These are phyloP conservation scores for Volvox reticuliferus DNA, from an alignment of 139 green algal genomes.

Conservation along the genomic window DNA sequence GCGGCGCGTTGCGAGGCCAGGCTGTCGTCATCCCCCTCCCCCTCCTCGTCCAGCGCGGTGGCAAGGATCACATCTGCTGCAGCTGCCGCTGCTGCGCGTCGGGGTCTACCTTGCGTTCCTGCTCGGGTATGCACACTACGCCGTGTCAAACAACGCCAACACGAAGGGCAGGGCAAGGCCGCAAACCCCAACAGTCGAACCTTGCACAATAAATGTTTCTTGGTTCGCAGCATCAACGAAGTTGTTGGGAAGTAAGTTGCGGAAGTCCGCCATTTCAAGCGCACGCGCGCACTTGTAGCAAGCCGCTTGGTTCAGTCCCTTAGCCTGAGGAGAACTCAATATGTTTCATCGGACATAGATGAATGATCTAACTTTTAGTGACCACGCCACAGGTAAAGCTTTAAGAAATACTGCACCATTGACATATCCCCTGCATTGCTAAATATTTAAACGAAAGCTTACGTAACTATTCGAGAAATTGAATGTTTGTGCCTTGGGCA, in stretches of 20 bases:
- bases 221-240: neutral
- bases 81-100: constrained; percentile 7
- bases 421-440: too few relatives aligned
- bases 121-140: neutral
- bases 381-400: too few relatives aligned
- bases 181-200: neutral
- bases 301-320: neutral
- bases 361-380: too few relatives aligned
- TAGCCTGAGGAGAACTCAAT: too few relatives aligned
- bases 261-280: constrained; percentile 18
- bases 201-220: neutral
- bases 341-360: too few relatives aligned
- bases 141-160: neutral
- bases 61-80: neutral
- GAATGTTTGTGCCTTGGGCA: too few relatives aligned
- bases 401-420: too few relatives aligned
- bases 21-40: neutral
- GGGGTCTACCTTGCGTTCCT: neutral
- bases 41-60: neutral
- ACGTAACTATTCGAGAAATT: too few relatives aligned
- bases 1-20: neutral
- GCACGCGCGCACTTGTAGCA: neutral
- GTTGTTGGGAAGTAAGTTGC: neutral
- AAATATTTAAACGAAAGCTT: too few relatives aligned
- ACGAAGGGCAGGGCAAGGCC: neutral